Conservation (phyloP, 106 monocot species). For the Phalaenopsis aphrodite region DNA sequence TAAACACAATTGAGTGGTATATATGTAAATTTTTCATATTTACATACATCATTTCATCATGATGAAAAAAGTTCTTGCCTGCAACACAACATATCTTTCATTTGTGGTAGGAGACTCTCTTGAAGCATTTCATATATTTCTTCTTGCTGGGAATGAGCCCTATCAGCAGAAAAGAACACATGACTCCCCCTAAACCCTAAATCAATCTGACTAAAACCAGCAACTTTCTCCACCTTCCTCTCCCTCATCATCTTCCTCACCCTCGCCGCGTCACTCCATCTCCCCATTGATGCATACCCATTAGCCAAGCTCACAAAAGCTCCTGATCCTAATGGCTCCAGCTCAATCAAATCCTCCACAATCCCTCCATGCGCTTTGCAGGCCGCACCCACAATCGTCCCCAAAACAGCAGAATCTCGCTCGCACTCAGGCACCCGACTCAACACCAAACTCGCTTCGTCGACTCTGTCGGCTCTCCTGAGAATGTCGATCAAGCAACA, state of each 20-base stretch:
- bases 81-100: constrained; percentile 9
- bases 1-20: too few relatives aligned
- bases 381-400: constrained; percentile 25
- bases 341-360: constrained; percentile 29
- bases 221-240: constrained; percentile 31
- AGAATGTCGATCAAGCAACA: constrained; percentile 29
- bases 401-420: constrained; percentile 21
- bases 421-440: constrained; percentile 6
- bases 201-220: constrained; percentile 34
- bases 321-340: constrained; percentile 14
- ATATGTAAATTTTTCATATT: too few relatives aligned
- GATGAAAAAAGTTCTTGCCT: not conserved
- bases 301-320: constrained; percentile 24
- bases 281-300: constrained; percentile 22
- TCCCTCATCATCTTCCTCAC: constrained; percentile 40
- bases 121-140: constrained; percentile 37
- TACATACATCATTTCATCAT: too few relatives aligned
- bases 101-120: constrained; percentile 34
- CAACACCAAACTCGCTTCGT: constrained; percentile 22
- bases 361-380: constrained; percentile 19
- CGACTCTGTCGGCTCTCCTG: constrained; percentile 21
- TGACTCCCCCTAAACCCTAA: constrained; percentile 19
- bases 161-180: constrained; percentile 33
- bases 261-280: constrained; percentile 23
- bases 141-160: constrained; percentile 12